Evolutionary conservation across 2,329 filamentous ascomycete genomes (phyloP), one percentile per base, ranked within the genome.

Genomic region (Ustulina deusta): DNA sequence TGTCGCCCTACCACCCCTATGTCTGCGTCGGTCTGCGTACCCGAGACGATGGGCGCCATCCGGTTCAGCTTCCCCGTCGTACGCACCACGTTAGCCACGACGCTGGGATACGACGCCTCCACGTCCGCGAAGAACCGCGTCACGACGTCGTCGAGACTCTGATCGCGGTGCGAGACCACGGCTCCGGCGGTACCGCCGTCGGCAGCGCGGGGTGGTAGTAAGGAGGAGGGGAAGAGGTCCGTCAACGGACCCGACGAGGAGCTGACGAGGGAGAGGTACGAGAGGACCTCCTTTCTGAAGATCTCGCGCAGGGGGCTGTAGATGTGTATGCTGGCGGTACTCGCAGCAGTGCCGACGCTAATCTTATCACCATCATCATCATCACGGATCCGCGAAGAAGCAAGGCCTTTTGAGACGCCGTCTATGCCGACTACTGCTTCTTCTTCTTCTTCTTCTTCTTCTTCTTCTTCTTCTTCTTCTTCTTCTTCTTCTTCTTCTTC

Each of bases 11-110:
- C 25, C 73, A 20, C 73, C 71, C 25, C 25, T 15, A n/a, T n/a
- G 15, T 63, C 74, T 73, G 11, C 29, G 9, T 32, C 13, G 27
- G 15, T 27, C 27, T 51, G 25, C 11, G 9, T 29, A 27, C 27
- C 36, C 25, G 17, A 1, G 69, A 22, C 2, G 11, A 22, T 15
- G 5, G 68, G 51, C 20, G 49, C 52, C 11, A 42, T 13, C 72
- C 87, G 81, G 52, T 89, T 83, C 46, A 98, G 84, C 80, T 97
- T 97, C 59, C 89, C 90, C n/a, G 92, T 91, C 38, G 95, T 99
- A 69, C 93, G 89, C 5, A 97, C 95, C 10, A 99, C 96, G 78
- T 99, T 99, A 36, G 94, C 91, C 72, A 99, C 94, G 63, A 98
- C 93, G 63, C 92, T 93, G 2, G 94, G 93, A 76, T 97, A 97